phyloP scores from a whole-genome alignment of 2,329 filamentous ascomycete genomes.

The Colletotrichum godetiae region DNA sequence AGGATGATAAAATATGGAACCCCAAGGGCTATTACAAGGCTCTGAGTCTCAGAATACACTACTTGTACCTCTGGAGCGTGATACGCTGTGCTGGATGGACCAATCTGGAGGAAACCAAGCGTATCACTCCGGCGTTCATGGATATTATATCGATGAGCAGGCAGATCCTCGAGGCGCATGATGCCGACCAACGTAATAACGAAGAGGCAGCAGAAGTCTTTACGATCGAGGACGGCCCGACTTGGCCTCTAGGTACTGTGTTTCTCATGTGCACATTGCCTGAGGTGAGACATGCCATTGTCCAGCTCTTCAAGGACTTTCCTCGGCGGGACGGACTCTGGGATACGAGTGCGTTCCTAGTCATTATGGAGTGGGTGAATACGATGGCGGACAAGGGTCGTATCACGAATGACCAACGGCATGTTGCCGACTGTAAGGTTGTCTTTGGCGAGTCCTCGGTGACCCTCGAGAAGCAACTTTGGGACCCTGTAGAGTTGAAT shows the following conservation, averaged over 20 bases:
- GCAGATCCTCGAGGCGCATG: slow-evolving; percentile 1
- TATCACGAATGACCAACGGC: not conserved
- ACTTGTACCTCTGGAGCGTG: slow-evolving; percentile 16
- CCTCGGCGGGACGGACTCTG: slow-evolving; percentile 56
- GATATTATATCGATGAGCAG: slow-evolving; percentile 8
- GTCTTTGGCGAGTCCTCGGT: not conserved
- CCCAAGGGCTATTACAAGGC: not conserved
- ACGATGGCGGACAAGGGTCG: not conserved
- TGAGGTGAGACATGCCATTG: slow-evolving; percentile 50
- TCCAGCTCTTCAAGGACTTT: slow-evolving; percentile 52
- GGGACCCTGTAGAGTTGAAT: not conserved
- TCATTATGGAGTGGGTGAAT: not conserved
- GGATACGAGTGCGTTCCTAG: slow-evolving; percentile 53
- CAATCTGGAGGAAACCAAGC: not conserved
- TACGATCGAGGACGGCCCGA: slow-evolving; percentile 15
- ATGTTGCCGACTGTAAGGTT: not conserved
- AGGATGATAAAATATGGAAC: not conserved
- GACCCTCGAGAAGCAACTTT: not conserved
- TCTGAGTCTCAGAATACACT: slow-evolving; percentile 9
- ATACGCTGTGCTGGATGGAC: slow-evolving; percentile 16
- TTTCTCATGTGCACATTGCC: slow-evolving; percentile 52
- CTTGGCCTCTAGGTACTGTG: slow-evolving; percentile 53
- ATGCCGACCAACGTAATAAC: not conserved
- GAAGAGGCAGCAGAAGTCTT: not conserved
- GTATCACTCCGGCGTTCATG: not conserved